These are phyloP conservation scores for Cyclanthera cordifolia DNA, from an alignment of 306 rosid genomes.

Conservation along the genomic window DNA sequence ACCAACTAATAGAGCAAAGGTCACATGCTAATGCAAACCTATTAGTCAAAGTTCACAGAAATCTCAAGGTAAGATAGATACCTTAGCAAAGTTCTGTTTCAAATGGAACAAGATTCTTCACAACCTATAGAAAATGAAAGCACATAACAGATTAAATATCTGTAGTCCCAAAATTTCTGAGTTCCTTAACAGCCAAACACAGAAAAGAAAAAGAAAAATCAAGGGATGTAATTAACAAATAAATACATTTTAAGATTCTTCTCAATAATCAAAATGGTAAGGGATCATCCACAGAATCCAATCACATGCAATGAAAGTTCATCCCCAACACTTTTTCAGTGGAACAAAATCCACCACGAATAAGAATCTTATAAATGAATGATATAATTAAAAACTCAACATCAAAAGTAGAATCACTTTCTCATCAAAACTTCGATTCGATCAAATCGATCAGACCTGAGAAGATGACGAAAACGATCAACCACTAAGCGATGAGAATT, in stretches of 20 bases:
- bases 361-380: not conserved
- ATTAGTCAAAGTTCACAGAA: not conserved
- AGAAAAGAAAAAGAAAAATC: not conserved
- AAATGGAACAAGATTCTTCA: not conserved
- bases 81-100: not conserved
- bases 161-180: not conserved
- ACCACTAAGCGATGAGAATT: not conserved
- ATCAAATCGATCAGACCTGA: not conserved
- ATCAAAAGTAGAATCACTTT: conserved; percentile 5
- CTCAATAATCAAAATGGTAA: not conserved
- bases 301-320: not conserved
- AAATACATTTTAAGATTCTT: conserved; percentile 3
- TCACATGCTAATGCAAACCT: not conserved
- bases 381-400: conserved; percentile 2
- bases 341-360: conserved; percentile 10
- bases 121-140: not conserved
- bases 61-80: not conserved
- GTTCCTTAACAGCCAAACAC: conserved; percentile 2
- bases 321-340: not conserved
- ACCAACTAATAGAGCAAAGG: not conserved
- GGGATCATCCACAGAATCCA: conserved; percentile 2
- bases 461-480: not conserved
- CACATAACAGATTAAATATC: not conserved
- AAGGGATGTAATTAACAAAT: not conserved
- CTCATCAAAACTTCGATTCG: not conserved